Base-by-base conservation (phyloP, 805 yeast species). In the Diddensiella transvaalensis region DNA sequence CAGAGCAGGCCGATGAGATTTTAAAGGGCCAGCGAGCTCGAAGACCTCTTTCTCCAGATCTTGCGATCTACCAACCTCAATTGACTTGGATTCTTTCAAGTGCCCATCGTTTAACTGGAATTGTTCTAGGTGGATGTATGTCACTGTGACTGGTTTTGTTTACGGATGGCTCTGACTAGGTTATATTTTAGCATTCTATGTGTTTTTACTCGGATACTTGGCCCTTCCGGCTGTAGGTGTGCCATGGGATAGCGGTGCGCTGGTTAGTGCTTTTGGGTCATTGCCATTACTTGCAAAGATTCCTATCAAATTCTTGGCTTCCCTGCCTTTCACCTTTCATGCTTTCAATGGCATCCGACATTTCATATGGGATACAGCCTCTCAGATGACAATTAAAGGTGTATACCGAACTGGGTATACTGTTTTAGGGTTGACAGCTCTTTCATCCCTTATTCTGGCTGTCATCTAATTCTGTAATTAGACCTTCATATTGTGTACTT, bases 41-140 rank as follows among this genome's bases (percentile, higher is more conserved):
- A 72, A 83, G 99, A 72, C 98, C 98, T 29, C 70, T 78, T 13
- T 88, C 96, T 24, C 98, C 98, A 48, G 95, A 91, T 68, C 75
- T 91, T 64, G 72, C 82, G 53, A 90, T 93, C 65, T 91, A 91
- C 74, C 77, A 90, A 73, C 95, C 95, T 39, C 97, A 93, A 73
- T 65, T 91, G 56, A 87, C 98, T 21, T 79, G 85, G 85, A 71
- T 78, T 53, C 65, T 93, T 64, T 89, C 97, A 3, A 73, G 83
- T 21, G 68, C 84, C 55, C 98, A 91, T 71, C 83, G 99, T 76
- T 70, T 91, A 61, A 78, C 93, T 42, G 96, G 97, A 67, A 85
- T 89, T 30, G 79, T 82, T 45, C 71, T 93, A 63, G 96, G 89
- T 37, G 78, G 75, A 53, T 85, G 80, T 8, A 24, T 23, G 23